Percentiles rank a stretch among this genome's conserved stretches.
phyloP scores from a whole-genome alignment of 805 yeast genomes.

The Saturnispora quitensis region DNA sequence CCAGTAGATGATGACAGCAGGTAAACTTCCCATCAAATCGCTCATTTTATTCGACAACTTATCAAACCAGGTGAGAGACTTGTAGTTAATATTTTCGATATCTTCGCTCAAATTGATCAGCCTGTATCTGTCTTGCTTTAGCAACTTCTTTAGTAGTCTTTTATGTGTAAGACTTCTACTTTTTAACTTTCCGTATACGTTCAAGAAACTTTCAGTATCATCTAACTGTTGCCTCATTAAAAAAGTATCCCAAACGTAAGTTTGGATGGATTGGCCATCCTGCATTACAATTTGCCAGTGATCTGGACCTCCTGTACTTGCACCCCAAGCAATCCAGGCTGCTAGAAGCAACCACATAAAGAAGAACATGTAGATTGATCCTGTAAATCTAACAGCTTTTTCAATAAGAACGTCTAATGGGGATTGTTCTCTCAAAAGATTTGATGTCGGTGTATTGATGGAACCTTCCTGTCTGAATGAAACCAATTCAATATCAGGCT shows the following conservation, averaged over 20 bases:
- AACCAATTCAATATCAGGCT: not conserved
- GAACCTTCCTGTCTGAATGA: not conserved
- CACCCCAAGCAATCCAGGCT: constrained; percentile 19
- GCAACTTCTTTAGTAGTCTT: constrained; percentile 9
- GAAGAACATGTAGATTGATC: constrained; percentile 18
- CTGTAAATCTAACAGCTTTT: constrained; percentile 13
- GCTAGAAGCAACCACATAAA: constrained; percentile 20
- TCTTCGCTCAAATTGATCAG: constrained; percentile 7
- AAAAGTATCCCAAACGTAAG: constrained; percentile 33
- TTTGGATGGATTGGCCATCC: constrained; percentile 33
- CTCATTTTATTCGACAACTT: constrained; percentile 22
- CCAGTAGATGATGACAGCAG: constrained; percentile 29
- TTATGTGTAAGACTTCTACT: constrained; percentile 23
- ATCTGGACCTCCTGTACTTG: constrained; percentile 23
- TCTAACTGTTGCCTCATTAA: constrained; percentile 32
- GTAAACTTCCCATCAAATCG: constrained; percentile 26
- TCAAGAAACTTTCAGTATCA: constrained; percentile 23
- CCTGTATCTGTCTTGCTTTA: not conserved
- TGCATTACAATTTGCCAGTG: constrained; percentile 35
- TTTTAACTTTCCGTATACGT: constrained; percentile 21
- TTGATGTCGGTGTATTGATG: not conserved
- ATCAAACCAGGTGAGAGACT: constrained; percentile 28
- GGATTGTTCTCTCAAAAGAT: constrained; percentile 2
- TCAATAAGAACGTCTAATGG: constrained; percentile 11
- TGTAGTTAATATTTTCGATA: constrained; percentile 10